Evolutionary conservation across 495 filamentous ascomycete species (phyloP).

Genomic region (Podospora pseudocomata): DNA sequence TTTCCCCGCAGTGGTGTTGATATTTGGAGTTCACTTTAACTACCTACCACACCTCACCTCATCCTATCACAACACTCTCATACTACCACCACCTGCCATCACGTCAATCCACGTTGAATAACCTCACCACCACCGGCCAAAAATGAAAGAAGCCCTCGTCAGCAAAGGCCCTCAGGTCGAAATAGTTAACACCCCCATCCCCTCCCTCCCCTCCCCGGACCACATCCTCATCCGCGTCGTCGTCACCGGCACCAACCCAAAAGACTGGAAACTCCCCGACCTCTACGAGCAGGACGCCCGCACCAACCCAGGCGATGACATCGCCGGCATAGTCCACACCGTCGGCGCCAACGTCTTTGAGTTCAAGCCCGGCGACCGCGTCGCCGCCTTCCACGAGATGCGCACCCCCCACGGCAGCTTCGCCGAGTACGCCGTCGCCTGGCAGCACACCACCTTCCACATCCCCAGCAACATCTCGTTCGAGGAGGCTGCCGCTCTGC

Average conservation of each 20-base stretch:
- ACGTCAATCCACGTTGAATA: background rate
- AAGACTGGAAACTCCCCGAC: conserved; percentile 65
- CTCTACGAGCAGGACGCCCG: conserved; percentile 8
- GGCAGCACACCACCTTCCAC: conserved; percentile 65
- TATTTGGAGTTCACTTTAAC: background rate
- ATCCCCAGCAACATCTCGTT: conserved; percentile 61
- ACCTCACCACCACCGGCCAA: conserved; percentile 1
- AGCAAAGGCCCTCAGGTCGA: conserved; percentile 49
- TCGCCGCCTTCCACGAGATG: conserved; percentile 65
- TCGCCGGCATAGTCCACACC: conserved; percentile 62
- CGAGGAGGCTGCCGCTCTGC: conserved; percentile 70
- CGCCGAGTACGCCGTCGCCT: conserved; percentile 68
- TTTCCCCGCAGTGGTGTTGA: background rate
- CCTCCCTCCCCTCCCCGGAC: conserved; percentile 49
- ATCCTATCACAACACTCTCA: no score
- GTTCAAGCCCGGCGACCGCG: conserved; percentile 65
- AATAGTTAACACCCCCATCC: conserved; percentile 62
- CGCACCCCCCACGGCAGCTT: conserved; percentile 54
- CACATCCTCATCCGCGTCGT: conserved; percentile 70
- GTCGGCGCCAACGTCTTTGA: conserved; percentile 59
- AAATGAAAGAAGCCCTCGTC: conserved; percentile 68
- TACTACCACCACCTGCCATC: background rate
- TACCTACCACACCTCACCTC: background rate
- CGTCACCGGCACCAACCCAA: conserved; percentile 69
- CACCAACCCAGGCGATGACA: conserved; percentile 66